These are phyloP conservation scores for Suillus subaureus DNA, from an alignment of 768 basidiomycete species.

Conservation along the genomic window DNA sequence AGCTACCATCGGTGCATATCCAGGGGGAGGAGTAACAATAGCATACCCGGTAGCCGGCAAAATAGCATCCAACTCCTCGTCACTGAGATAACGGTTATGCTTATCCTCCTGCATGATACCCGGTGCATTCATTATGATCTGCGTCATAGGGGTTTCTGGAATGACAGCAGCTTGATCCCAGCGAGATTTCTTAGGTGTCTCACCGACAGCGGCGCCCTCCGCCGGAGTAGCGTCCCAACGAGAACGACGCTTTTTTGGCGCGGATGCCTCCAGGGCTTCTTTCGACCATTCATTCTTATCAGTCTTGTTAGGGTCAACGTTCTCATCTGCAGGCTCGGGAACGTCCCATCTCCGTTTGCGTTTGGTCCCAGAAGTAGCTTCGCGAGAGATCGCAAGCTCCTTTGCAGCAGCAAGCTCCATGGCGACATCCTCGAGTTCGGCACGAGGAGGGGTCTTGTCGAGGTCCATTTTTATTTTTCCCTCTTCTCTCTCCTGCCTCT, in stretches of 20 bases:
- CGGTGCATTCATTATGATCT: conserved; percentile 88
- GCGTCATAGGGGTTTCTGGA: conserved; percentile 68
- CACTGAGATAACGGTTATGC: conserved; percentile 92
- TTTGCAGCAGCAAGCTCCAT: conserved; percentile 61
- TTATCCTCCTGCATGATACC: conserved; percentile 88
- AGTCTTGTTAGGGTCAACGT: conserved; percentile 59
- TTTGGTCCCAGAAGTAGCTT: conserved; percentile 52
- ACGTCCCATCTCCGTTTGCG: conserved; percentile 87
- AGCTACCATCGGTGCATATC: conserved; percentile 80
- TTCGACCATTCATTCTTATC: conserved; percentile 74
- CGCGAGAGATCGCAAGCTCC: conserved; percentile 41
- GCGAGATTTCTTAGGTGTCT: conserved; percentile 87
- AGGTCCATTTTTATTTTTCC: conserved; percentile 80
- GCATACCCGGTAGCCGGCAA: conserved; percentile 86
- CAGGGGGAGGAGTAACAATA: conserved; percentile 92
- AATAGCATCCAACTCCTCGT: conserved; percentile 93
- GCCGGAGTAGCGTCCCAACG: conserved; percentile 95
- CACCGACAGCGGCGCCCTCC: conserved; percentile 52
- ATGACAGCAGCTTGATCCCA: conserved; percentile 95
- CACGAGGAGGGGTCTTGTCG: conserved; percentile 89
- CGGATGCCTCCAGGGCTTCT: conserved; percentile 70
- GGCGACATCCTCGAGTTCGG: conserved; percentile 73
- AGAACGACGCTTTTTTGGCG: conserved; percentile 90
- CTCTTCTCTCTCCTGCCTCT: conserved; percentile 73
- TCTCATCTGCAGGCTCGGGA: conserved; percentile 61